phyloP scores from a whole-genome alignment of 768 basidiomycete genomes.

The Boletus vermiculosoides region DNA sequence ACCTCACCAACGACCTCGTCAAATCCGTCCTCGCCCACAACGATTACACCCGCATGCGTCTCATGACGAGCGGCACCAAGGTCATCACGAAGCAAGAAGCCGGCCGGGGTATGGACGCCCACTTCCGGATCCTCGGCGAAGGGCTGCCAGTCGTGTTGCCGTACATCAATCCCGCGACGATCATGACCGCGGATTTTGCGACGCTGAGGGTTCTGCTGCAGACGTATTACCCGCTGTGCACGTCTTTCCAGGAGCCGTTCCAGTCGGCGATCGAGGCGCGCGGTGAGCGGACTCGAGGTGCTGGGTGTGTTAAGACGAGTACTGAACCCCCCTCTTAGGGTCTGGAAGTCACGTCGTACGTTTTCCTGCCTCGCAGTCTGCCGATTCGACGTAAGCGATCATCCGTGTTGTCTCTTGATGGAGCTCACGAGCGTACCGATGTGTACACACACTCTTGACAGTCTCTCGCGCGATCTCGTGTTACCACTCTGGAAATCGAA shows the following conservation, averaged over 20 bases:
- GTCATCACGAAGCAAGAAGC: constrained; percentile 89
- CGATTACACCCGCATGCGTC: constrained; percentile 78
- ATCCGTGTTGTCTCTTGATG: background rate
- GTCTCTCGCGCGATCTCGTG: constrained; percentile 75
- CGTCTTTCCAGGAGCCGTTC: constrained; percentile 63
- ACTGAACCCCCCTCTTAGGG: constrained; percentile 35
- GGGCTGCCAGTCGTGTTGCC: constrained; percentile 84
- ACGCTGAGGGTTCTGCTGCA: constrained; percentile 67
- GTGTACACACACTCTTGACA: constrained; percentile 24
- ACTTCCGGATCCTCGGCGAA: constrained; percentile 81
- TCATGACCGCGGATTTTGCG: constrained; percentile 56
- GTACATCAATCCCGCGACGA: constrained; percentile 62
- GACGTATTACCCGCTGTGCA: constrained; percentile 76
- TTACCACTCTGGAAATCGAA: constrained; percentile 97
- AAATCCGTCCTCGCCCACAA: constrained; percentile 79
- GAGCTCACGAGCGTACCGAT: background rate
- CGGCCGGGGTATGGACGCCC: constrained; percentile 52
- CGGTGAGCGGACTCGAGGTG: constrained; percentile 52
- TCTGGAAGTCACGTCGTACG: constrained; percentile 71
- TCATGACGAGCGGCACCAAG: constrained; percentile 93
- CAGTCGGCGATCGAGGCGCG: constrained; percentile 47
- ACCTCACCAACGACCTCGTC: constrained; percentile 83
- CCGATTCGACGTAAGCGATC: constrained; percentile 52
- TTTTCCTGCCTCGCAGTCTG: constrained; percentile 55
- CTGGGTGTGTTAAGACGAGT: background rate